Conservation (phyloP, 352 stramenopile species). For the Thalassiosira mediterranea region DNA sequence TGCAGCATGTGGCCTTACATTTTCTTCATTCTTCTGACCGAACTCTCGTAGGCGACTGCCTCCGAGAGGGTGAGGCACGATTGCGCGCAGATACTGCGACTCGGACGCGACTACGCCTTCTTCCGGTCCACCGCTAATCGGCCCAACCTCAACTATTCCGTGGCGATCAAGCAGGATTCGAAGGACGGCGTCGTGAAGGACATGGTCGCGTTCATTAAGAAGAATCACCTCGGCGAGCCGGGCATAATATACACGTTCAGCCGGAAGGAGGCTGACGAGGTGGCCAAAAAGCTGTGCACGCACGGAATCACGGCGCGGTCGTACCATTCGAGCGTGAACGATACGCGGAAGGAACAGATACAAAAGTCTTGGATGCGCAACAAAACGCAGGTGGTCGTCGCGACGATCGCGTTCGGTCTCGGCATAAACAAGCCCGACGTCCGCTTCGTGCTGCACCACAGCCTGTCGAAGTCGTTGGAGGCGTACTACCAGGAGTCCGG, state of each 20-base stretch:
- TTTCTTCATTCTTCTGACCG: slow-evolving; percentile 5
- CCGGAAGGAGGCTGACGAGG: slow-evolving; percentile 90
- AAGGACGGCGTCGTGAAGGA: slow-evolving; percentile 69
- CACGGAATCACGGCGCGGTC: slow-evolving; percentile 85
- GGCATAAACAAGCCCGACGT: slow-evolving; percentile 98
- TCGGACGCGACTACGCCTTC: slow-evolving; percentile 77
- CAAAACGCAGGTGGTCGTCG: slow-evolving; percentile 90
- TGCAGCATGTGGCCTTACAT: slow-evolving; percentile 7
- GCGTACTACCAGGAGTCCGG: slow-evolving; percentile 96
- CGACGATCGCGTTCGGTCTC: slow-evolving; percentile 95
- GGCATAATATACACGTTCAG: slow-evolving; percentile 93
- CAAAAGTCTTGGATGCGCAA: slow-evolving; percentile 84
- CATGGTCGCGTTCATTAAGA: slow-evolving; percentile 86
- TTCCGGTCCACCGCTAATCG: slow-evolving; percentile 91
- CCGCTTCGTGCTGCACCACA: slow-evolving; percentile 92
- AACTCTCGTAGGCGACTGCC: slow-evolving; percentile 80
- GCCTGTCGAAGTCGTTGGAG: slow-evolving; percentile 92
- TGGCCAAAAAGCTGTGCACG: slow-evolving; percentile 84
- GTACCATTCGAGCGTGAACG: slow-evolving; percentile 88
- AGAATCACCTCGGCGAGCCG: slow-evolving; percentile 66
- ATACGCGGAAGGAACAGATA: slow-evolving; percentile 65
- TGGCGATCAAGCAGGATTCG: slow-evolving; percentile 75
- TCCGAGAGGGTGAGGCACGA: slow-evolving; percentile 68
- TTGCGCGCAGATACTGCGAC: slow-evolving; percentile 67
- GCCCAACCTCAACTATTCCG: slow-evolving; percentile 90